phyloP scores from a whole-genome alignment of 495 filamentous ascomycete genomes.

The Penicillium diatomitis region DNA sequence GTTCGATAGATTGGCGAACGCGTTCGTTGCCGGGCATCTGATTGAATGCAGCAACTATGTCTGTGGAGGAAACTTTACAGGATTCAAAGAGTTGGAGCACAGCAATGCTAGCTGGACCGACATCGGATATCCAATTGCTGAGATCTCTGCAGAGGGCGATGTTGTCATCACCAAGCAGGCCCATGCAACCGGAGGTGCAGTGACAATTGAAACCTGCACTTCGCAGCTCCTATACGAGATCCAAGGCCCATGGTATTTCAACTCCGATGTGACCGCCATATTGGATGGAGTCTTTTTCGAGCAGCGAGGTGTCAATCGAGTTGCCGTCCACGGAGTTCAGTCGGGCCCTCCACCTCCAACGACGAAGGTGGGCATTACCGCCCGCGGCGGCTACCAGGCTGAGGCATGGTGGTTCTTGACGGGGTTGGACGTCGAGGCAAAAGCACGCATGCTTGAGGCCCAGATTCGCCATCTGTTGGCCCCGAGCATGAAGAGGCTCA shows the following conservation, averaged over 20 bases:
- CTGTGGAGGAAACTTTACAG: constrained; percentile 48
- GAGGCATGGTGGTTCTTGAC: constrained; percentile 34
- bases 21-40: constrained; percentile 45
- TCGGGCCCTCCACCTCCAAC: constrained; percentile 41
- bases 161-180: constrained; percentile 39
- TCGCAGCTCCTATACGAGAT: constrained; percentile 52
- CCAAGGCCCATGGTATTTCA: constrained; percentile 48
- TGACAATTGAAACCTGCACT: constrained; percentile 43
- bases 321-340: constrained; percentile 17
- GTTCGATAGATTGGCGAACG: constrained; percentile 41
- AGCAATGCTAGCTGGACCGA: constrained; percentile 31
- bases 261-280: constrained; percentile 48
- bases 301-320: constrained; percentile 30
- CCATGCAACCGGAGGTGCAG: constrained; percentile 23
- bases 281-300: constrained; percentile 40
- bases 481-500: constrained; percentile 15
- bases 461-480: constrained; percentile 22
- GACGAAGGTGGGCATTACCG: constrained; percentile 47
- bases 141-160: constrained; percentile 39
- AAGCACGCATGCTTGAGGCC: constrained; percentile 32
- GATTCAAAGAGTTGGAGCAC: constrained; percentile 40
- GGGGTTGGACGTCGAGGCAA: constrained; percentile 38
- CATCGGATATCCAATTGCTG: constrained; percentile 51
- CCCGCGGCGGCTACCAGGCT: constrained; percentile 39
- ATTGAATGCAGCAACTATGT: constrained; percentile 50